Percentiles rank a stretch among this genome's conserved stretches.
These are phyloP conservation scores for Cornus suecica DNA, from an alignment of 148 eudicot species.

Conservation along the genomic window DNA sequence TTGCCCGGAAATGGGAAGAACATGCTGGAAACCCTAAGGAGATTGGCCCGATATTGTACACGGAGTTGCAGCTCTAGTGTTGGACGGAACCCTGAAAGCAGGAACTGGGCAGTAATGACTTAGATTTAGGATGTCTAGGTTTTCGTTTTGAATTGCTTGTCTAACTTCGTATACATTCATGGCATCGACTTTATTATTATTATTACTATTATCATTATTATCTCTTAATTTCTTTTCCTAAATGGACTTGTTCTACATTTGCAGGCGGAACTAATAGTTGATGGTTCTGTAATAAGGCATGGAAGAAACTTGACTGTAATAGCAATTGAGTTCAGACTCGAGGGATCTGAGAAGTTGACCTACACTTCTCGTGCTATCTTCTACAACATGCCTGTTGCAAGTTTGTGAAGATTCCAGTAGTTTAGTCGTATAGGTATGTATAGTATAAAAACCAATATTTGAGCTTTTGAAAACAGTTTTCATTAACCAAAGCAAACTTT, in stretches of 20 bases:
- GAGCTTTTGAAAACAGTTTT: too few relatives aligned
- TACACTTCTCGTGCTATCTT: slow-evolving; percentile 63
- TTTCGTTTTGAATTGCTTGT: too few relatives aligned
- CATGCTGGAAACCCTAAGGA: too few relatives aligned
- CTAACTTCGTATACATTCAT: neutral
- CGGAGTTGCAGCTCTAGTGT: too few relatives aligned
- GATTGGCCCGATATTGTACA: too few relatives aligned
- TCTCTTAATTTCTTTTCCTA: neutral
- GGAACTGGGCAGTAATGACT: too few relatives aligned
- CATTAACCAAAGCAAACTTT: too few relatives aligned
- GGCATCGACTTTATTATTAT: neutral
- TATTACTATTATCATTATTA: too few relatives aligned
- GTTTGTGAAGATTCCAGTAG: slow-evolving; percentile 31
- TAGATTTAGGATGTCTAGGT: too few relatives aligned
- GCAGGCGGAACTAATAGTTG: slow-evolving; percentile 58
- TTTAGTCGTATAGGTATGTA: neutral
- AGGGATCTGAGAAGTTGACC: slow-evolving; percentile 37
- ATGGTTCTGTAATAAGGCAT: slow-evolving; percentile 57
- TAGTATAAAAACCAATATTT: too few relatives aligned
- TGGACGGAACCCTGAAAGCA: too few relatives aligned
- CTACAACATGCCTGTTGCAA: slow-evolving; percentile 41
- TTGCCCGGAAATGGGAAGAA: too few relatives aligned
- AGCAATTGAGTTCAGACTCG: slow-evolving; percentile 46
- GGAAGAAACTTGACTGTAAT: slow-evolving; percentile 71
- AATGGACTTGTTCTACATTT: neutral